Evolutionary conservation across 805 yeast species (phyloP).

Genomic region (Blastobotrys chiropterorum): DNA sequence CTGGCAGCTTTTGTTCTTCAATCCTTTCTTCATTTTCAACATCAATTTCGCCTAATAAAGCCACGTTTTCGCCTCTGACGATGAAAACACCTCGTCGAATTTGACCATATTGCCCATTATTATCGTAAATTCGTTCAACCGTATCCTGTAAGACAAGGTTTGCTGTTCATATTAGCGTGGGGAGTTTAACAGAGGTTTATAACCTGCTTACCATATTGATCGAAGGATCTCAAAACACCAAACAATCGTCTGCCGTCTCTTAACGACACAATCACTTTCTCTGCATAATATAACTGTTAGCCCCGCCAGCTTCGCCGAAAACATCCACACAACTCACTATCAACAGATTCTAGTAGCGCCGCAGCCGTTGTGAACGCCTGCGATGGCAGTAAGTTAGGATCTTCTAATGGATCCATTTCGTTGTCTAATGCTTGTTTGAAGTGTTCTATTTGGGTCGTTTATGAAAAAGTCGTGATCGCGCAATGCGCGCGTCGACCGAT

Average conservation of each 20-base stretch:
- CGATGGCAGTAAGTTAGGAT: constrained; percentile 34
- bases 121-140: constrained; percentile 66
- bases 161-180: constrained; percentile 35
- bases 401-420: constrained; percentile 23
- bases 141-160: constrained; percentile 90
- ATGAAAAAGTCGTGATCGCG: background rate
- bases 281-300: constrained; percentile 21
- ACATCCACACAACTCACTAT: constrained; percentile 25
- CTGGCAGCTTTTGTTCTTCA: constrained; percentile 16
- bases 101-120: constrained; percentile 59
- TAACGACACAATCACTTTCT: constrained; percentile 70
- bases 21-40: constrained; percentile 70
- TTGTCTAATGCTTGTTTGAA: background rate
- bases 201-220: constrained; percentile 58
- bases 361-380: constrained; percentile 41
- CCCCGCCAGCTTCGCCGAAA: background rate
- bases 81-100: constrained; percentile 71
- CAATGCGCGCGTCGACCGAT: background rate
- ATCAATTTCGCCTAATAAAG: constrained; percentile 89
- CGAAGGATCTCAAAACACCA: constrained; percentile 91
- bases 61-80: constrained; percentile 94
- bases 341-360: constrained; percentile 35
- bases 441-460: background rate
- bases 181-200: background rate
- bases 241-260: constrained; percentile 85